These are phyloP conservation scores for Russula brevipes DNA, from an alignment of 768 basidiomycete genomes.

Conservation along the genomic window DNA sequence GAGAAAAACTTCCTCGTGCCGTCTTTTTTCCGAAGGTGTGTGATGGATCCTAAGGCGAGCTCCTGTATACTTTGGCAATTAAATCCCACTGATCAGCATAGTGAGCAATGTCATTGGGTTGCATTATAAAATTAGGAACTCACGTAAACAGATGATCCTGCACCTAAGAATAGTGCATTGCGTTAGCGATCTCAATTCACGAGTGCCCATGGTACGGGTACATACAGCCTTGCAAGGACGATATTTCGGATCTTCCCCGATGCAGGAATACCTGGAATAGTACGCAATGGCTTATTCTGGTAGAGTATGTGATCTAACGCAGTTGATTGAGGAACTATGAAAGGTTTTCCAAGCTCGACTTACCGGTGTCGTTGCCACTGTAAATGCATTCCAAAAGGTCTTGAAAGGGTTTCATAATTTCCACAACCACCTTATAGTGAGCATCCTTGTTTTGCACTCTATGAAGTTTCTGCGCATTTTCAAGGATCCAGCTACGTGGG, in stretches of 20 bases:
- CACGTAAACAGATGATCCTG: conserved; percentile 13
- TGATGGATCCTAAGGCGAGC: background rate
- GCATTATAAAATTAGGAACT: background rate
- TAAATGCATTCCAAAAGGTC: conserved; percentile 24
- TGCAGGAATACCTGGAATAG: too few relatives aligned
- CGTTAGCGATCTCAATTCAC: background rate
- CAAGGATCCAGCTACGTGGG: conserved; percentile 26
- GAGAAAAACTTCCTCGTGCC: background rate
- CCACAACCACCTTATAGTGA: background rate
- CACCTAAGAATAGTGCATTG: background rate
- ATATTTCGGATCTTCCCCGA: background rate
- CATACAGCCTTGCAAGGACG: conserved; percentile 16
- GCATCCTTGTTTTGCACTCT: conserved; percentile 15
- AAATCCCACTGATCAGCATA: conserved; percentile 7
- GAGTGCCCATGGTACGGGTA: background rate
- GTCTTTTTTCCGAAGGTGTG: conserved; percentile 12
- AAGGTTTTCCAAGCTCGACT: background rate
- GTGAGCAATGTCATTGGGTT: background rate
- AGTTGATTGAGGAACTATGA: background rate
- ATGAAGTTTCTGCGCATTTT: conserved; percentile 1
- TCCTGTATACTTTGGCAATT: background rate
- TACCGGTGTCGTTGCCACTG: conserved; percentile 7
- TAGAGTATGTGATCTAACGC: conserved; percentile 2
- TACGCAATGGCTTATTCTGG: conserved; percentile 5
- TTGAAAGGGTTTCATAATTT: background rate